Percentiles rank a stretch among this genome's conserved stretches.
phyloP scores from a whole-genome alignment of 164 flowering plant species.

The Chimonanthus salicifolius region DNA sequence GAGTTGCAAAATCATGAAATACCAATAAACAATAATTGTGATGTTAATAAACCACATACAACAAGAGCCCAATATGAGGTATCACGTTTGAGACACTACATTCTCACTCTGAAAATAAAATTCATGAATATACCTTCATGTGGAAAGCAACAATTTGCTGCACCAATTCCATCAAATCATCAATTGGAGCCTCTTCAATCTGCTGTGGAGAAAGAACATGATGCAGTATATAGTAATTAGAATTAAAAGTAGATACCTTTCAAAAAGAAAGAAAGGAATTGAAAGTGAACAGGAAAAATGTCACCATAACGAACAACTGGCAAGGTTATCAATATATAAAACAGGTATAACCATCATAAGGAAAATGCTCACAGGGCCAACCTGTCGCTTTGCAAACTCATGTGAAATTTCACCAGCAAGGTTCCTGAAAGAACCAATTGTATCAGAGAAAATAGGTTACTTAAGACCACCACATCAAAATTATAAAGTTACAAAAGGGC shows the following conservation, averaged over 20 bases:
- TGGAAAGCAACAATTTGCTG: conserved; percentile 93
- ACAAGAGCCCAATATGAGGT: too few relatives aligned
- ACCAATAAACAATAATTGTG: too few relatives aligned
- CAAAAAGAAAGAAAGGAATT: neutral
- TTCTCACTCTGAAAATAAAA: neutral
- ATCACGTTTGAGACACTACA: neutral
- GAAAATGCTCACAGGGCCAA: conserved; percentile 15
- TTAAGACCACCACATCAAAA: neutral
- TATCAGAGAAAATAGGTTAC: neutral
- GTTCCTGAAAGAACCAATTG: conserved; percentile 45
- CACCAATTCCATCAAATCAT: conserved; percentile 91
- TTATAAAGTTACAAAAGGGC: neutral
- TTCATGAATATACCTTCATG: conserved; percentile 60
- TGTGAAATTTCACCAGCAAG: conserved; percentile 94
- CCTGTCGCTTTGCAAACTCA: conserved; percentile 81
- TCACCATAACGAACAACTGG: neutral
- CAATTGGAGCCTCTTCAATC: conserved; percentile 65
- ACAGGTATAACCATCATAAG: neutral
- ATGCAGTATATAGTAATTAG: neutral
- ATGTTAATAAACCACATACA: too few relatives aligned
- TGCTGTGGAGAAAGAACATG: conserved; percentile 19
- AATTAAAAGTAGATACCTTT: neutral
- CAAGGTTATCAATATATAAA: neutral
- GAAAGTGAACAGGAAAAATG: neutral
- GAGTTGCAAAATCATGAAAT: too few relatives aligned